Conservation (phyloP, 306 rosid species). For the Oemleria cerasiformis region DNA sequence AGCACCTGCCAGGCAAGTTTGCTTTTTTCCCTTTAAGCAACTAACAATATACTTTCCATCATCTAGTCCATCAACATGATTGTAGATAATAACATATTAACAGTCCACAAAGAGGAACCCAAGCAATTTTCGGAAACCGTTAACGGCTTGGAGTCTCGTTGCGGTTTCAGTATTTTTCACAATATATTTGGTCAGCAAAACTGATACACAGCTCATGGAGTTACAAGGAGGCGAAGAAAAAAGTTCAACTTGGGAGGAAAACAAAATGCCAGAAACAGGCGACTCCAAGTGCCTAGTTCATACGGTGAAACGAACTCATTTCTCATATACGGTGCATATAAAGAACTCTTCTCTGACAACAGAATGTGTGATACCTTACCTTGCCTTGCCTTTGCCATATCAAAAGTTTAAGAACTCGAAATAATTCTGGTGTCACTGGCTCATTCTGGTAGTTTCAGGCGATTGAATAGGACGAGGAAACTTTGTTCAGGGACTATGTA, state of each 20-base stretch:
- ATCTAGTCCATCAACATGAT: neutral
- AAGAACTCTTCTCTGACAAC: conserved; percentile 26
- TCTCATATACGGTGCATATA: conserved; percentile 8
- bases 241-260: neutral
- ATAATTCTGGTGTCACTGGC: conserved; percentile 7
- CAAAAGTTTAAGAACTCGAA: conserved; percentile 16
- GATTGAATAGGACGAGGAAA: conserved; percentile 89
- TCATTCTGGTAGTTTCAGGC: conserved; percentile 83
- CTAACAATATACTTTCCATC: conserved; percentile 10
- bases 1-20: conserved; percentile 15
- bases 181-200: conserved; percentile 39
- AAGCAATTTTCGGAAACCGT: neutral
- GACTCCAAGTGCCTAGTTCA: neutral
- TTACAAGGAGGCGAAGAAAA: neutral
- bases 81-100: neutral
- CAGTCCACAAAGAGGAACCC: neutral
- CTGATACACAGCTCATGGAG: conserved; percentile 46
- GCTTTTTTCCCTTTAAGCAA: conserved; percentile 6
- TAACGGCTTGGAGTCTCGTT: neutral
- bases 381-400: neutral
- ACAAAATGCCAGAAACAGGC: conserved; percentile 20
- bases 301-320: conserved; percentile 24
- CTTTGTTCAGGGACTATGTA: conserved; percentile 87
- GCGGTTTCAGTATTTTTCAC: neutral
- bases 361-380: conserved; percentile 22